Percentiles rank a stretch among this genome's conserved stretches.
Evolutionary conservation across 768 basidiomycete species (phyloP).

Genomic region (Boletus tomentosulus): DNA sequence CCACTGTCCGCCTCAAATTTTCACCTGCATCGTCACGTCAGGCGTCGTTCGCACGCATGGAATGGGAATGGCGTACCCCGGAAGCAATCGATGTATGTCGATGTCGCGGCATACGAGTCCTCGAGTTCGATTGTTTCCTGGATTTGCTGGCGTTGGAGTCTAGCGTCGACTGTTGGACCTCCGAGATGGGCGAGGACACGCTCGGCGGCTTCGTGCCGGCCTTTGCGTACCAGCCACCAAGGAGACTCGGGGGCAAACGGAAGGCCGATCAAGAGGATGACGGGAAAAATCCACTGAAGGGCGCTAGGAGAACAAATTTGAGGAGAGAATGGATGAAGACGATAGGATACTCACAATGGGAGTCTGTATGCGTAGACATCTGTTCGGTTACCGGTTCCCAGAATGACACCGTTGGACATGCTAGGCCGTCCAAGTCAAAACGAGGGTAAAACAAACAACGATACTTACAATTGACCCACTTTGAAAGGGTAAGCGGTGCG

Average conservation of each 20-base stretch:
- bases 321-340: background rate
- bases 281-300: constrained; percentile 33
- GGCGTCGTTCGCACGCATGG: too few species aligned
- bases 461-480: constrained; percentile 24
- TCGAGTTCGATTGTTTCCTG: constrained; percentile 28
- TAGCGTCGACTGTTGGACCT: too few species aligned
- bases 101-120: too few species aligned
- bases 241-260: constrained; percentile 30
- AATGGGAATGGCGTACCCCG: too few species aligned
- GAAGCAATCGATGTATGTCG: too few species aligned
- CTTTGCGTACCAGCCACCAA: constrained; percentile 34
- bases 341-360: constrained; percentile 23
- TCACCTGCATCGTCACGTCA: too few species aligned
- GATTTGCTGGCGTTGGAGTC: too few species aligned
- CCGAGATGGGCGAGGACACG: too few species aligned
- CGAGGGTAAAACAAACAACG: background rate
- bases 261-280: constrained; percentile 29
- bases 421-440: background rate
- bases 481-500: too few species aligned
- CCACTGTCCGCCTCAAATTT: too few species aligned
- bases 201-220: constrained; percentile 23
- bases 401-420: constrained; percentile 24
- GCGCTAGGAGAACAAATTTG: constrained; percentile 8
- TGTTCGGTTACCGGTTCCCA: constrained; percentile 19
- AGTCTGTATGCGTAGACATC: constrained; percentile 23